Conservation (phyloP, 768 basidiomycete genomes). For the Gymnopilus junonius region DNA sequence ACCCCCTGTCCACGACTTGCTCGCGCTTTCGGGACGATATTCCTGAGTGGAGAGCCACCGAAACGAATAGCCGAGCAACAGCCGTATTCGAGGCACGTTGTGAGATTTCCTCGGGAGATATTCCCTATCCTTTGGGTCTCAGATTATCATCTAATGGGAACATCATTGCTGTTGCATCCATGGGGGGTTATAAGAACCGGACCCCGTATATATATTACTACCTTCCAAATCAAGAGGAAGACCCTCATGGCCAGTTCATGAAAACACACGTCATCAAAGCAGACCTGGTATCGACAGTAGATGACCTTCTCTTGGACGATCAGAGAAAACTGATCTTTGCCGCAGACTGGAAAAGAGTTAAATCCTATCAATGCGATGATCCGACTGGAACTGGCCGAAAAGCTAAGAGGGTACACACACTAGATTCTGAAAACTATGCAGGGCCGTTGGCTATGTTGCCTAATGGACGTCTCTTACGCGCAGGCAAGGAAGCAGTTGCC, state of each 20-base stretch:
- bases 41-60: conserved; percentile 19
- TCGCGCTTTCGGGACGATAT: conserved; percentile 36
- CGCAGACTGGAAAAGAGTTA: conserved; percentile 38
- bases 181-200: conserved; percentile 39
- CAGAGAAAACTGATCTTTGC: conserved; percentile 39
- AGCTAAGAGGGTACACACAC: conserved; percentile 31
- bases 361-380: conserved; percentile 38
- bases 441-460: conserved; percentile 38
- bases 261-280: conserved; percentile 12
- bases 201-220: conserved; percentile 32
- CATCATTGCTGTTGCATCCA: conserved; percentile 26
- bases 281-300: conserved; percentile 20
- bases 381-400: not conserved
- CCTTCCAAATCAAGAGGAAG: conserved; percentile 22
- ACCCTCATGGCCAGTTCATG: conserved; percentile 13
- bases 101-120: conserved; percentile 30
- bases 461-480: conserved; percentile 32
- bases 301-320: conserved; percentile 29
- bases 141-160: conserved; percentile 25
- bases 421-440: conserved; percentile 22
- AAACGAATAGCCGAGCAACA: conserved; percentile 26
- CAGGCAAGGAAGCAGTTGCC: conserved; percentile 34
- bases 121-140: conserved; percentile 20
- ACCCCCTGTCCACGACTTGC: conserved; percentile 33
- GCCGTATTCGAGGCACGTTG: conserved; percentile 39